Percentiles rank a stretch among this genome's conserved stretches.
phyloP scores from a whole-genome alignment of 306 rosid genomes.

The Prunus campanulata region DNA sequence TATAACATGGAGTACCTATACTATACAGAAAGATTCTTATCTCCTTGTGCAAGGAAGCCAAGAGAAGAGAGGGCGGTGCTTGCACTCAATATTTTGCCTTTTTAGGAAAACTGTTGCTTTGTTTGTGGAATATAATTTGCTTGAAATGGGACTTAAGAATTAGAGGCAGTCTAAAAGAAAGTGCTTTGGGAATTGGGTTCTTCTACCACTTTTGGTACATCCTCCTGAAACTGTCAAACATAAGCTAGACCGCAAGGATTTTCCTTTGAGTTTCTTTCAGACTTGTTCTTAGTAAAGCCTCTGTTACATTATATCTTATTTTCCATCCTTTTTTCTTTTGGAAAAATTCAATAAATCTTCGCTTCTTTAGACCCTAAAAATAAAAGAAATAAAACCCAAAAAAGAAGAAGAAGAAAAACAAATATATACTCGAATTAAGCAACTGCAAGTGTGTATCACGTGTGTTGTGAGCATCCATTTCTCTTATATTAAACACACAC shows the following conservation, averaged over 20 bases:
- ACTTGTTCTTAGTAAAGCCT: background rate
- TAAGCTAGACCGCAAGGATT: background rate
- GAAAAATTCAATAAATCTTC: too few relatives aligned
- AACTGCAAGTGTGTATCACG: too few relatives aligned
- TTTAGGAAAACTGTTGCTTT: background rate
- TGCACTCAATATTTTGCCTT: background rate
- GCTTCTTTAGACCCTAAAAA: background rate
- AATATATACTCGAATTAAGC: too few relatives aligned
- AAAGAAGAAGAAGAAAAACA: too few relatives aligned
- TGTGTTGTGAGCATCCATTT: too few relatives aligned
- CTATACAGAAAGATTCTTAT: slow-evolving; percentile 18
- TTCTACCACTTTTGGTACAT: background rate
- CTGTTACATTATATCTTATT: background rate
- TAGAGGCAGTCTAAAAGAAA: background rate
- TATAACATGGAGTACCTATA: background rate
- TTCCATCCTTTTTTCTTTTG: background rate
- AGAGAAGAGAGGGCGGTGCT: slow-evolving; percentile 1
- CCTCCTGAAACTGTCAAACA: background rate
- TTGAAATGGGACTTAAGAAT: background rate
- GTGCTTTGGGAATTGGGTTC: background rate
- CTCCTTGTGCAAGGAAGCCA: slow-evolving; percentile 17
- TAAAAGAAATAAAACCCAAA: too few relatives aligned
- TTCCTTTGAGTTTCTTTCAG: background rate
- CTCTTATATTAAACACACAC: too few relatives aligned
- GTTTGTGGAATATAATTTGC: slow-evolving; percentile 13